Evolutionary conservation across 1,139 yeast genomes (phyloP).

Genomic region (Saccharomyces hybrid): DNA sequence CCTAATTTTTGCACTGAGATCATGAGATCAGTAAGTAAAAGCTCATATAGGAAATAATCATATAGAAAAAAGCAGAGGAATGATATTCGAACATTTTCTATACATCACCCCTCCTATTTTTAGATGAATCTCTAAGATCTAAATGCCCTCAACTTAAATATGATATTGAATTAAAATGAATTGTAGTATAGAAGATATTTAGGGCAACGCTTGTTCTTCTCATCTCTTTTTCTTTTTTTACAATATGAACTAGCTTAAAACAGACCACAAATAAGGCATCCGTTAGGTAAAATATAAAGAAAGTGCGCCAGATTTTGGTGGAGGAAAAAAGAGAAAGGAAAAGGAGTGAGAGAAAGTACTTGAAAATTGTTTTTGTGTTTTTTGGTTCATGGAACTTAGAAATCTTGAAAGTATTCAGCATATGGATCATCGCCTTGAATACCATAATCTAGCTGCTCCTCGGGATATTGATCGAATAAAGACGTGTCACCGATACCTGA

Average conservation of each 20-base stretch:
- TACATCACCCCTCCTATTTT: not conserved
- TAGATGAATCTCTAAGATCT: not conserved
- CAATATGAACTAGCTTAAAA: not conserved
- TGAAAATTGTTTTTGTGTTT: not conserved
- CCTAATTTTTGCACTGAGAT: not conserved
- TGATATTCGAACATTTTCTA: not conserved
- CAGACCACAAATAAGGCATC: not conserved
- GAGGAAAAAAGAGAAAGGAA: not conserved
- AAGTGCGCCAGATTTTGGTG: not conserved
- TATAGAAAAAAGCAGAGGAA: not conserved
- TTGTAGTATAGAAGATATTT: not conserved
- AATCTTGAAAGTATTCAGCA: conserved; percentile 66
- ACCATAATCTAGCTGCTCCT: conserved; percentile 89
- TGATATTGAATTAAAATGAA: not conserved
- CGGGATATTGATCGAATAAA: conserved; percentile 90
- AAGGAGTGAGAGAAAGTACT: not conserved
- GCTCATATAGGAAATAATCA: not conserved
- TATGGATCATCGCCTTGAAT: conserved; percentile 77
- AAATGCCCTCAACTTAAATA: not conserved
- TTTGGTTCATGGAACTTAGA: conserved; percentile 34
- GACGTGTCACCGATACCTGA: conserved; percentile 96
- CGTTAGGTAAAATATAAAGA: not conserved
- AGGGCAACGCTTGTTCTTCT: not conserved
- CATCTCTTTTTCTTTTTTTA: not conserved
- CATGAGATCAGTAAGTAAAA: not conserved